Evolutionary conservation across 2,329 filamentous ascomycete genomes (phyloP).

Genomic region (Nemania diffusa): DNA sequence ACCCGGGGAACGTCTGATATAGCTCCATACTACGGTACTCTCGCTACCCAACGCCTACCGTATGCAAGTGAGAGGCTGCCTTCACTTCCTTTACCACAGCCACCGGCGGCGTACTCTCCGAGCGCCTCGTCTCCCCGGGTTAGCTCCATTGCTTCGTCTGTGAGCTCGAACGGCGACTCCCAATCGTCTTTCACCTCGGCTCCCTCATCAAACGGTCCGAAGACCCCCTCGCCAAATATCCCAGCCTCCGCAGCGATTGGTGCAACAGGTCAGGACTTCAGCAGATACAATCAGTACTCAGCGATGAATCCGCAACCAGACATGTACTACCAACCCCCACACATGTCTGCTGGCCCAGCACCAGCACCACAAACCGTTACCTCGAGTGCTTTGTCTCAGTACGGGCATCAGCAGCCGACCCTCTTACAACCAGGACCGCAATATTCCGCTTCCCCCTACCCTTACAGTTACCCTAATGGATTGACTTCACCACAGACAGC

Average conservation of each 20-base stretch:
- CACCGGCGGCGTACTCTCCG: slow-evolving; percentile 76
- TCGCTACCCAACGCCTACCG: slow-evolving; percentile 71
- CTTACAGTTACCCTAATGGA: slow-evolving; percentile 80
- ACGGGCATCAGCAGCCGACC: slow-evolving; percentile 81
- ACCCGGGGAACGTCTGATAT: slow-evolving; percentile 80
- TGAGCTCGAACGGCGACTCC: slow-evolving; percentile 62
- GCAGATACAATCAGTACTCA: slow-evolving; percentile 57
- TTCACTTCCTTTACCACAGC: slow-evolving; percentile 74
- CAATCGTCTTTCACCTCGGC: slow-evolving; percentile 66
- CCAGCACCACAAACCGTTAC: slow-evolving; percentile 81
- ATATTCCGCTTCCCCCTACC: slow-evolving; percentile 74
- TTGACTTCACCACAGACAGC: slow-evolving; percentile 81
- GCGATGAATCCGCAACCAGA: slow-evolving; percentile 88
- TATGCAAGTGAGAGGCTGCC: slow-evolving; percentile 80
- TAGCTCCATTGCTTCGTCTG: slow-evolving; percentile 75
- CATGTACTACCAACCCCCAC: slow-evolving; percentile 82
- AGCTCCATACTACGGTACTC: slow-evolving; percentile 73
- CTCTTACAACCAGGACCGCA: slow-evolving; percentile 78
- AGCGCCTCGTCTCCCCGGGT: slow-evolving; percentile 79
- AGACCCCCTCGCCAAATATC: slow-evolving; percentile 80
- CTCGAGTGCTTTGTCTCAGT: slow-evolving; percentile 77
- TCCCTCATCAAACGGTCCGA: slow-evolving; percentile 71
- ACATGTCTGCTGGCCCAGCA: slow-evolving; percentile 81
- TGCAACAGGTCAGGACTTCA: slow-evolving; percentile 53
- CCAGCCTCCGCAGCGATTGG: slow-evolving; percentile 60